These are phyloP conservation scores for Artomyces pyxidatus DNA, from an alignment of 768 basidiomycete species.

Conservation along the genomic window DNA sequence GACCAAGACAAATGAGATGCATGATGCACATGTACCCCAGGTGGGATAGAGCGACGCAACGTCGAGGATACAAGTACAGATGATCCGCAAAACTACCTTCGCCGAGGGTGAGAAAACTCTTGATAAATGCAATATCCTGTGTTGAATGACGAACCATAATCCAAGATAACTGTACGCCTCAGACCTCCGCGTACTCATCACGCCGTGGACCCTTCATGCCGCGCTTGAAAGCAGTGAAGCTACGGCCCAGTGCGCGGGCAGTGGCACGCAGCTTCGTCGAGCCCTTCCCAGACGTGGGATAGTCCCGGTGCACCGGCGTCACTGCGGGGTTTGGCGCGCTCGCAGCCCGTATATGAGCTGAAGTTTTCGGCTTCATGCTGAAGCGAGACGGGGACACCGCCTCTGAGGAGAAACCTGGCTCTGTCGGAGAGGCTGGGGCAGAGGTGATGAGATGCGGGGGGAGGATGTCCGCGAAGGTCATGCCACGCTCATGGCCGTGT, in stretches of 20 bases:
- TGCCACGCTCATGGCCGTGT: conserved; percentile 8
- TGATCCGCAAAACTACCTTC: too few species aligned
- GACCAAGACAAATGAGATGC: too few species aligned
- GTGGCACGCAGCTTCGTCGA: not conserved
- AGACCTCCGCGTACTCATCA: not conserved
- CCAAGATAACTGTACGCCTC: too few species aligned
- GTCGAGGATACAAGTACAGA: too few species aligned
- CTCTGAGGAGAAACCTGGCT: not conserved
- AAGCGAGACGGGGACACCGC: not conserved
- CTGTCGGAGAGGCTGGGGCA: conserved; percentile 1
- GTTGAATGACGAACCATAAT: too few species aligned
- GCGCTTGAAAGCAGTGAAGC: not conserved
- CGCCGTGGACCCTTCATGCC: not conserved
- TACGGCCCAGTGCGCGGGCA: not conserved
- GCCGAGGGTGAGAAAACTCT: too few species aligned
- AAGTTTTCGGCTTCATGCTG: not conserved
- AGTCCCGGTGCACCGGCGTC: not conserved
- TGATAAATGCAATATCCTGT: too few species aligned
- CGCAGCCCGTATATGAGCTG: not conserved
- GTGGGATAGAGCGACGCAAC: too few species aligned
- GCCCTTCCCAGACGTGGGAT: not conserved
- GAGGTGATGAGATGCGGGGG: conserved; percentile 1
- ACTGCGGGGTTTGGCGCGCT: not conserved
- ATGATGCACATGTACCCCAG: too few species aligned
- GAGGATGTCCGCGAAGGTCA: conserved; percentile 7